Base-by-base conservation (phyloP, 2,329 filamentous ascomycete genomes). In the Rasamsonia emersonii region DNA sequence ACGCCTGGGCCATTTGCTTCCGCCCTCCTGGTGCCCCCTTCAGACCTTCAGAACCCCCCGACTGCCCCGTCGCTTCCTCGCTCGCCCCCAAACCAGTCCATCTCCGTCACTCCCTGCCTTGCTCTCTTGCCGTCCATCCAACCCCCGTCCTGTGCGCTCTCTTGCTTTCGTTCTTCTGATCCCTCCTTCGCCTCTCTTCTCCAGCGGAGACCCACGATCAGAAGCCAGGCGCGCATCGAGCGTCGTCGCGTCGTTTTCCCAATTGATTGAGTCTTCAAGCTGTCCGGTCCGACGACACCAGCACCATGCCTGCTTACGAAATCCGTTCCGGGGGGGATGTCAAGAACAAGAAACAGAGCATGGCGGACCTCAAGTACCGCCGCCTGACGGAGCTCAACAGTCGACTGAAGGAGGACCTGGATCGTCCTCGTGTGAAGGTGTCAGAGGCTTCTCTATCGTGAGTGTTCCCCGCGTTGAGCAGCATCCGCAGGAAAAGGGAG, bases 261-360 rank as follows among this genome's bases (percentile, higher is more conserved):
- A 20, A 17, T 20, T 14, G 18, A 17, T 13, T 18, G 28, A 30
- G 28, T 30, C 20, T 26, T n/a, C n/a, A n/a, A n/a, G n/a, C n/a
- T n/a, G n/a, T n/a, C n/a, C n/a, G n/a, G n/a, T n/a, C n/a, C n/a
- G n/a, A n/a, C n/a, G n/a, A n/a, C n/a, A n/a, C n/a, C n/a, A n/a
- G n/a, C 45, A 78, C 77, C 71, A 69, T 74, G 50, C 57, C 72
- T 42, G 68, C 75, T 37, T 81, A 80, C 62, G 76, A 79, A 58
- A 68, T 78, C 49, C 74, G 76, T 59, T 71, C 71, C 39, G 76
- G 73, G 45, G 74, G 75, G 47, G 75, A 77, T 55, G 64, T 71
- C 47, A 77, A 75, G 73, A 93, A 88, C 70, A 96, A 93, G 71
- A 95, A 95, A 73, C 91, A 96, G 69, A 94, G 86, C 59, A 96